A percentile compares a stretch with the other conserved stretches of the same genome.
Conservation (phyloP, 345 rosid species). For the Dovyalis caffra region DNA sequence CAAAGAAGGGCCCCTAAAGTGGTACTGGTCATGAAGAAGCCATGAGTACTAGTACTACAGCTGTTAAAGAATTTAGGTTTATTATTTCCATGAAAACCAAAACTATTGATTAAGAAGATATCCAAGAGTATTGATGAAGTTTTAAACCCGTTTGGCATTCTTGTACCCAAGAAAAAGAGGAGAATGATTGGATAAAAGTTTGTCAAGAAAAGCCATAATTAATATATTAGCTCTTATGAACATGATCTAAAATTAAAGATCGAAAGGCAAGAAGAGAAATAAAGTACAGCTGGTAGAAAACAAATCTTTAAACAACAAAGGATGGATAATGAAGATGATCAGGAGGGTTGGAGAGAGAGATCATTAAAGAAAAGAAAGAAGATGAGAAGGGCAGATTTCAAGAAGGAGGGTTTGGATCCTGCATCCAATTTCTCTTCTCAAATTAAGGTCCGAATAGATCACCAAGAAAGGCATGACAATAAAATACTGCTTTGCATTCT, state of each 20-base stretch:
- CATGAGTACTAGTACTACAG: neutral
- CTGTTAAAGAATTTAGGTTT: neutral
- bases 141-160: neutral
- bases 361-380: neutral
- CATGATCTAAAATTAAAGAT: neutral
- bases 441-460: neutral
- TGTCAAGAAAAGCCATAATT: neutral
- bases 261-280: neutral
- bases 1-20: neutral
- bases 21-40: too few relatives aligned
- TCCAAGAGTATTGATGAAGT: neutral
- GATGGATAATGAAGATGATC: neutral
- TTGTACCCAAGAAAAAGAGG: neutral
- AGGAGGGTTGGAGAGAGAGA: neutral
- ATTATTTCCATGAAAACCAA: neutral
- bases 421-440: neutral
- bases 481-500: too few relatives aligned
- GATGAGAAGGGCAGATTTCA: neutral
- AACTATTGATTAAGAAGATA: neutral
- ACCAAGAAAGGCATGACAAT: neutral
- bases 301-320: neutral
- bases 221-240: neutral
- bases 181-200: neutral
- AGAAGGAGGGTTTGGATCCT: neutral
- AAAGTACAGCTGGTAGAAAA: neutral